Percentiles rank a stretch among this genome's conserved stretches.
Conservation (phyloP, 2,329 filamentous ascomycete genomes). For the Microsporum ferrugineum region DNA sequence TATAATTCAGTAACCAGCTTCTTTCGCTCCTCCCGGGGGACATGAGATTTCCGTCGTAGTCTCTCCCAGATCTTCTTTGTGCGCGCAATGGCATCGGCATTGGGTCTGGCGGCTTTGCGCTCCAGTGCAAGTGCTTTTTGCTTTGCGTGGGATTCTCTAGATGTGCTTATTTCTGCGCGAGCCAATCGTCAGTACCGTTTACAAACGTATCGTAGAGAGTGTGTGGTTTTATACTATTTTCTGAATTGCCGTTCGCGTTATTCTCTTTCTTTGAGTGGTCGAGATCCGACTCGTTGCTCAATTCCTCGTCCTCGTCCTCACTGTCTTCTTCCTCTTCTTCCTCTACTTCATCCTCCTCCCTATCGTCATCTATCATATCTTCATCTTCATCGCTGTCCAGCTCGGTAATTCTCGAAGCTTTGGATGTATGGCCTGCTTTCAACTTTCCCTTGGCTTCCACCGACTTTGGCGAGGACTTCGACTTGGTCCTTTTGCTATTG, state of each 20-base stretch:
- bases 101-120: slow-evolving; percentile 82
- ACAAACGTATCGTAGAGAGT: slow-evolving; percentile 17
- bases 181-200: slow-evolving; percentile 10
- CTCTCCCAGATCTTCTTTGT: slow-evolving; percentile 97
- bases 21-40: slow-evolving; percentile 78
- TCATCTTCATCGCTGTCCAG: not conserved
- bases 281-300: not conserved
- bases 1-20: slow-evolving; percentile 82
- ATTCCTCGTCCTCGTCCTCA: not conserved
- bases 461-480: slow-evolving; percentile 19
- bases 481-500: slow-evolving; percentile 33
- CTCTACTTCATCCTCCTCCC: not conserved
- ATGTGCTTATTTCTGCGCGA: slow-evolving; percentile 49
- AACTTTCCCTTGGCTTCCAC: slow-evolving; percentile 20
- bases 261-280: not conserved
- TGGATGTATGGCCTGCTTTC: not conserved
- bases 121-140: slow-evolving; percentile 82
- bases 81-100: slow-evolving; percentile 76
- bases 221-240: slow-evolving; percentile 12
- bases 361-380: not conserved
- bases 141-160: slow-evolving; percentile 79
- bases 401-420: not conserved
- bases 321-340: not conserved
- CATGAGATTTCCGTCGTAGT: slow-evolving; percentile 82
- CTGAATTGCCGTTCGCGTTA: slow-evolving; percentile 13